Conservation (phyloP, 768 basidiomycete species). For the Lactarius evosmus region DNA sequence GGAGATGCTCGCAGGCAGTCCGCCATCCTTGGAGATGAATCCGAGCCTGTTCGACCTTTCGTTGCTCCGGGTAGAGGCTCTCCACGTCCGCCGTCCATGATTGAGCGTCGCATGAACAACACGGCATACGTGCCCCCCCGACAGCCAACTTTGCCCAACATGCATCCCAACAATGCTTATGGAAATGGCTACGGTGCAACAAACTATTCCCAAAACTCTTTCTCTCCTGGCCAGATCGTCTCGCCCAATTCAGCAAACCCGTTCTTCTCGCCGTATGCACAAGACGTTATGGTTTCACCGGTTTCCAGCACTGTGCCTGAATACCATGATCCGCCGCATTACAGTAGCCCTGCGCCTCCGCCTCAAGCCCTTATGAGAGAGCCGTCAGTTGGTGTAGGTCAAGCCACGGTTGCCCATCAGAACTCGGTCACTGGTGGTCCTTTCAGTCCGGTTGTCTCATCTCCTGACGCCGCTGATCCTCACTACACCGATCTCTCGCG, state of each 20-base stretch:
- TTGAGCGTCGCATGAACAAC: conserved; percentile 46
- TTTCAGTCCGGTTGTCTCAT: conserved; percentile 24
- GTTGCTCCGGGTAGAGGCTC: conserved; percentile 41
- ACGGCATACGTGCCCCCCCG: conserved; percentile 20
- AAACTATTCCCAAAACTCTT: conserved; percentile 26
- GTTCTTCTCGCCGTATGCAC: conserved; percentile 40
- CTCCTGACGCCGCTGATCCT: conserved; percentile 27
- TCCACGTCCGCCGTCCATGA: conserved; percentile 64
- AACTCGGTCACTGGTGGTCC: conserved; percentile 28
- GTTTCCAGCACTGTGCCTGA: conserved; percentile 30
- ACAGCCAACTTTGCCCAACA: conserved; percentile 22
- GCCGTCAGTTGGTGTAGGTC: conserved; percentile 7
- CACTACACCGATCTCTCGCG: conserved; percentile 65
- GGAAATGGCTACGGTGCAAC: conserved; percentile 33
- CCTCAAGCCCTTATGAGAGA: conserved; percentile 25
- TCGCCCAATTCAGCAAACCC: conserved; percentile 38
- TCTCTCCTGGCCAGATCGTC: conserved; percentile 30
- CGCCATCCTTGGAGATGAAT: conserved; percentile 47
- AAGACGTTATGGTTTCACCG: conserved; percentile 39
- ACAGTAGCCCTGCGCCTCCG: not conserved
- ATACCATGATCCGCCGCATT: conserved; percentile 8
- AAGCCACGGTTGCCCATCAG: conserved; percentile 26
- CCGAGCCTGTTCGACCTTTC: conserved; percentile 35
- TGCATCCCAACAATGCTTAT: conserved; percentile 21
- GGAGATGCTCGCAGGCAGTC: conserved; percentile 62